Evolutionary conservation across 2,329 filamentous ascomycete genomes (phyloP), one percentile per base, ranked within the genome.

Genomic region (Fusarium proliferatum): DNA sequence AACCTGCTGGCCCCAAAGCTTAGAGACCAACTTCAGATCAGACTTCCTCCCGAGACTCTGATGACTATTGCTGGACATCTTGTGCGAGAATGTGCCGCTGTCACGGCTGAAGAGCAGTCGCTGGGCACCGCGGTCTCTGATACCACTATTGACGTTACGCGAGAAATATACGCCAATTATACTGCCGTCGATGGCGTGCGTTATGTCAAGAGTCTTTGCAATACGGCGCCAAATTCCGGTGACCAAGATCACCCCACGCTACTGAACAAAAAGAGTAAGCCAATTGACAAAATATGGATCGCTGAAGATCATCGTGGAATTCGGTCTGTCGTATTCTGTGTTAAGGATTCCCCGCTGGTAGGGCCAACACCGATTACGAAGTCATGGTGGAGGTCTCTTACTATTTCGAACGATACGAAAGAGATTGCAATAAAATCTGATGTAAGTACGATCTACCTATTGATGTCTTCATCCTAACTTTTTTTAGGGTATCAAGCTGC

Each of bases 251-350:
- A 13, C 7, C 2, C 0, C 16, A 26, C 2, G 23, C 16, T 19
- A 19, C 11, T 6, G 7, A 26, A 11, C 0, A 45, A 45, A 19
- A 0, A 2, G 23, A 10, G 3, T 26, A 45, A 45, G 23, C 0
- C 43, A 13, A 17, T 45, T 4, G 16, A 19, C 1, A 9, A 45
- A 13, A 45, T 26, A 19, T 45, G 43, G 23, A 26, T 45, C 0
- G 43, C 43, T 6, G 11, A 45, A 26, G 43, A 45, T 45, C 11
- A 26, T 45, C 23, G 16, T 3, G 23, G 43, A 6, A 45, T 45
- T 26, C 16, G 23, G 43, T 45, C 7, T 4, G 11, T 45, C 7
- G 12, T 26, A 45, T 45, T 45, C 11, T 45, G 23, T 45, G 11
- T 1, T 19, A 5, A 1, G 2, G 43, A 45, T 26, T 19, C 11